Base-by-base conservation (phyloP, 2,329 filamentous ascomycete genomes). In the Aspergillus sp. region DNA sequence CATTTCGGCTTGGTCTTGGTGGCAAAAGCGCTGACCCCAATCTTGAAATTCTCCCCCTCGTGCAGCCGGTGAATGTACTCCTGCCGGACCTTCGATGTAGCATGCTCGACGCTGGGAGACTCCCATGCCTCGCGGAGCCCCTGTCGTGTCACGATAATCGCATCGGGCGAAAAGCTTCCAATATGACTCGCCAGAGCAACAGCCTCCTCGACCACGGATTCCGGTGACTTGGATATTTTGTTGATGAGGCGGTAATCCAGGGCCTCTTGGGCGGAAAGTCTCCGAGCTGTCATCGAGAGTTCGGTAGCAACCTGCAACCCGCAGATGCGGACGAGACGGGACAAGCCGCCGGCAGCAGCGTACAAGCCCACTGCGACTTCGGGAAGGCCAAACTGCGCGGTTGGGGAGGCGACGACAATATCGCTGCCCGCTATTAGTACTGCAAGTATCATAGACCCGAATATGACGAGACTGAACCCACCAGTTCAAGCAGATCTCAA, bases 401-500 rank as follows among this genome's bases (percentile, higher is more conserved):
- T 49, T 3, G 61, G 55, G 0, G 58, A 60, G 7, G 82, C 80
- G 14, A 88, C 57, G 2, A 85, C 69, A 40, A 88, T 61, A 60
- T 89, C 83, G 69, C n/a, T n/a, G n/a, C n/a, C n/a, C n/a, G n/a
- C 72, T 61, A 80, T 80, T 34, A 77, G 60, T 13, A 73, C 68
- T n/a, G 15, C 19, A 34, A 25, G 24, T 1, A 20, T 33, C 16
- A 26, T 10, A 8, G 30, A 11, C 7, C 19, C 5, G 26, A 28
- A 33, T 25, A 29, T 17, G 15, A 5, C 7, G 8, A n/a, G 25
- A 16, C 14, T 15, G 8, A n/a, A 53, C 60, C 22, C 51, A 72
- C 69, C 81, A 84, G 82, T 95, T 95, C 72, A 96, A 82, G 36
- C 88, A 86, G 57, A 86, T 85, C 64, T 89, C 83, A 60, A 82